These are phyloP conservation scores for Rhamnella rubrinervis DNA, from an alignment of 331 rosid species.

Conservation along the genomic window DNA sequence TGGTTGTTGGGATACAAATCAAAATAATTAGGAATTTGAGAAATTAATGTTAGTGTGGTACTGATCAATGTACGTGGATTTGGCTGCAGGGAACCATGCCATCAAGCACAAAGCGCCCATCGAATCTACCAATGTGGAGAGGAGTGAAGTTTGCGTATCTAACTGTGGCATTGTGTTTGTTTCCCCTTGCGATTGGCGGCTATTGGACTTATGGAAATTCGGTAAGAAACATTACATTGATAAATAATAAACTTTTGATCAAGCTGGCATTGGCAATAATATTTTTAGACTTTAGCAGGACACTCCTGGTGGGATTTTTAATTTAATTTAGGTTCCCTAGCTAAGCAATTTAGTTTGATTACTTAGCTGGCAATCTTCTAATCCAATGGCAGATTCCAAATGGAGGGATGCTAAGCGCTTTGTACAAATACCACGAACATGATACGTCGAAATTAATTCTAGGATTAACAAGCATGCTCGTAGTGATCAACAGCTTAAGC, in stretches of 20 bases:
- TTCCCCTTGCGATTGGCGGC: slow-evolving; percentile 64
- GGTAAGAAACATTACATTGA: slow-evolving; percentile 28
- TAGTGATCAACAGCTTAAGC: slow-evolving; percentile 60
- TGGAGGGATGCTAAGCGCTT: slow-evolving; percentile 56
- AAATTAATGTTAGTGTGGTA: background rate
- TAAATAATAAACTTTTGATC: too few relatives aligned
- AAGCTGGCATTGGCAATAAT: background rate
- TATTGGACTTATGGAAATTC: slow-evolving; percentile 65
- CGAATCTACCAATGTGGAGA: slow-evolving; percentile 70
- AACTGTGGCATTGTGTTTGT: slow-evolving; percentile 61
- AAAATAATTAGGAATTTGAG: too few relatives aligned
- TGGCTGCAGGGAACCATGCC: slow-evolving; percentile 61
- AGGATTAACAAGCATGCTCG: slow-evolving; percentile 47
- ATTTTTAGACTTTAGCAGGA: too few relatives aligned
- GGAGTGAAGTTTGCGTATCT: slow-evolving; percentile 60
- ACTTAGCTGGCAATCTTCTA: background rate
- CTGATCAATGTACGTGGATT: background rate
- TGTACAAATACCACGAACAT: slow-evolving; percentile 47
- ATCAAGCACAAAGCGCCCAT: slow-evolving; percentile 48
- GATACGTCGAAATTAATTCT: slow-evolving; percentile 48
- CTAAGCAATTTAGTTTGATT: too few relatives aligned
- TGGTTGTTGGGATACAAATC: too few relatives aligned
- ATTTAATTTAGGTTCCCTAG: too few relatives aligned
- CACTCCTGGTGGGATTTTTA: too few relatives aligned
- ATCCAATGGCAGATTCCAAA: slow-evolving; percentile 46